These are phyloP conservation scores for Psilocybe cyanescens DNA, from an alignment of 768 basidiomycete species.

Conservation along the genomic window DNA sequence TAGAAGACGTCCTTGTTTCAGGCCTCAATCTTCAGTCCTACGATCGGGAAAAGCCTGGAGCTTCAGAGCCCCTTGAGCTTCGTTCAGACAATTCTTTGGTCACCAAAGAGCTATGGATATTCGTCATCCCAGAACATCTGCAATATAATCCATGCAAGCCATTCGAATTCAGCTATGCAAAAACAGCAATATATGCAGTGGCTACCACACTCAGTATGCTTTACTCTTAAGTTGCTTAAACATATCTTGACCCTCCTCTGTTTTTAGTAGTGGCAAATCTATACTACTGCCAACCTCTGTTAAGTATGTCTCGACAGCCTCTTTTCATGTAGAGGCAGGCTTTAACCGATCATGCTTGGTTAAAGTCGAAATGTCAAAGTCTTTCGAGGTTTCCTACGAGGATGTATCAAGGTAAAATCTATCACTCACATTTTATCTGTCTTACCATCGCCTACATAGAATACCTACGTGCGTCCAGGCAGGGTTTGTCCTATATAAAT, in stretches of 20 bases:
- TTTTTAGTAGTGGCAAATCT: conserved; percentile 10
- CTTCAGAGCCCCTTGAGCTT: too few species aligned
- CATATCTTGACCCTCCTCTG: background rate
- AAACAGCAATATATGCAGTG: background rate
- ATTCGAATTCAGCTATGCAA: conserved; percentile 4
- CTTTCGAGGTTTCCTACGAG: conserved; percentile 24
- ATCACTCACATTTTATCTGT: background rate
- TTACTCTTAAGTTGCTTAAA: background rate
- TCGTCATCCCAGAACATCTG: background rate
- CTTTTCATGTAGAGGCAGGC: background rate
- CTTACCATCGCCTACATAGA: conserved; percentile 29
- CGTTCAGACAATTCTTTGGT: background rate
- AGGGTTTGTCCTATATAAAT: conserved; percentile 42
- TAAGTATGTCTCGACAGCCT: background rate
- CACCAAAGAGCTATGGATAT: conserved; percentile 1
- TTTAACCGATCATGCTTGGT: background rate
- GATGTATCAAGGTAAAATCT: conserved; percentile 18
- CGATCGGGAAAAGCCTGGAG: too few species aligned
- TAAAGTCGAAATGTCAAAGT: conserved; percentile 40
- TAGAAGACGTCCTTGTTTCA: too few species aligned
- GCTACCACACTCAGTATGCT: conserved; percentile 1
- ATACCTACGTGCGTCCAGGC: conserved; percentile 70
- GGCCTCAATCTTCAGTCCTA: too few species aligned
- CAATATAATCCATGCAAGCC: background rate
- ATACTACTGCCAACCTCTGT: conserved; percentile 15